These are phyloP conservation scores for Grosmannia penicillata DNA, from an alignment of 2,329 filamentous ascomycete genomes.

Conservation along the genomic window DNA sequence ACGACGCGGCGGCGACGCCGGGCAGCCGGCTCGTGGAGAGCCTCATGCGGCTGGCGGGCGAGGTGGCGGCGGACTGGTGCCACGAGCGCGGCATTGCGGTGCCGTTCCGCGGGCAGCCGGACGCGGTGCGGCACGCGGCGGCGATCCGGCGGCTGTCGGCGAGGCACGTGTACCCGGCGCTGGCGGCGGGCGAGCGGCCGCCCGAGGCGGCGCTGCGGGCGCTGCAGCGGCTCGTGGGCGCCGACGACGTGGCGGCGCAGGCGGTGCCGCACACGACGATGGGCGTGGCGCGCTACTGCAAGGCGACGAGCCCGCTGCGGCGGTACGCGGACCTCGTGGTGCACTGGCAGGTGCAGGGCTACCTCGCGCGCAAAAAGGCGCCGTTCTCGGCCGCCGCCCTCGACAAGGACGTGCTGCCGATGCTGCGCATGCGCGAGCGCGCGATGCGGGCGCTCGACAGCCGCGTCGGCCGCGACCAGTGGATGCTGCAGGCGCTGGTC, in stretches of 20 bases:
- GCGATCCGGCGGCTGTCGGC: conserved; percentile 22
- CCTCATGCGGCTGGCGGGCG: conserved; percentile 46
- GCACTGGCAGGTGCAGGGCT: conserved; percentile 52
- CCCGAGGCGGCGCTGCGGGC: conserved; percentile 16
- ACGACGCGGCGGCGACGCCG: conserved; percentile 9
- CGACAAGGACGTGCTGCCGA: conserved; percentile 28
- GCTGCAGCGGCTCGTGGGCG: conserved; percentile 28
- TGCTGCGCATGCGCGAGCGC: conserved; percentile 37
- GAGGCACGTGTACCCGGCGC: conserved; percentile 23
- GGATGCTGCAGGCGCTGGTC: conserved; percentile 44
- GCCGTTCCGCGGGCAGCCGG: conserved; percentile 39
- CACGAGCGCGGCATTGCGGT: conserved; percentile 39
- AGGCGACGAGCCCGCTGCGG: conserved; percentile 51
- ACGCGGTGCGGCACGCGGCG: conserved; percentile 21
- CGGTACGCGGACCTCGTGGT: conserved; percentile 47
- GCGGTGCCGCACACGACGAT: conserved; percentile 42
- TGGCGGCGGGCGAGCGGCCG: conserved; percentile 20
- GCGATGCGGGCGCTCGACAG: conserved; percentile 29
- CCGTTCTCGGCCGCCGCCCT: conserved; percentile 12
- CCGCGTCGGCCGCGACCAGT: conserved; percentile 30
- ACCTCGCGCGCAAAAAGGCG: conserved; percentile 31
- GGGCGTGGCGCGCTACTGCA: conserved; percentile 45
- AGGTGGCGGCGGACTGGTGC: conserved; percentile 48
- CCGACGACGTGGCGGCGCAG: conserved; percentile 33
- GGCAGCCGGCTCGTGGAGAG: conserved; percentile 27